These are phyloP conservation scores for Tuber borchii DNA, from an alignment of 495 filamentous ascomycete species.

Conservation along the genomic window DNA sequence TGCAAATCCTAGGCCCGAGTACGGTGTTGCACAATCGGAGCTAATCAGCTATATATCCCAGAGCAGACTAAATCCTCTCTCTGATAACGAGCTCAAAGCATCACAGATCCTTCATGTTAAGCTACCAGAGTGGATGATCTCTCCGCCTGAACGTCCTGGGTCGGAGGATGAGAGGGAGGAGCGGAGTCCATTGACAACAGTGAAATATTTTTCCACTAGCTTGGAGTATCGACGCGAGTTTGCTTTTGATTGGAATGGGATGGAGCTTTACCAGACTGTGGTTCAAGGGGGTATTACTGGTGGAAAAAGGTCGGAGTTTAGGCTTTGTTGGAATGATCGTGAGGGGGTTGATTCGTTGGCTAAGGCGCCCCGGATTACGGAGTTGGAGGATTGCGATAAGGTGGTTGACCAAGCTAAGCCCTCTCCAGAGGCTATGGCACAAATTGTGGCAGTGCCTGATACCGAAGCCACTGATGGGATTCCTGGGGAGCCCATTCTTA, in stretches of 20 bases:
- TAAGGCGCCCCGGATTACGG: neutral
- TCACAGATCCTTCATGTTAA: constrained; percentile 20
- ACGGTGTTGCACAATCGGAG: constrained; percentile 26
- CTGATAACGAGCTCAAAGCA: constrained; percentile 18
- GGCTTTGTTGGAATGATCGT: constrained; percentile 18
- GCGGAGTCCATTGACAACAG: neutral
- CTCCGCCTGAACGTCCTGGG: neutral
- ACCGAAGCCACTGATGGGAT: neutral
- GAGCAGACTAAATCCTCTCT: constrained; percentile 24
- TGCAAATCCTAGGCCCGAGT: neutral
- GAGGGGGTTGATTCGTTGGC: neutral
- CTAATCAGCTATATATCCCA: constrained; percentile 21
- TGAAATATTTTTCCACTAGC: constrained; percentile 35
- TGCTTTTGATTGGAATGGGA: constrained; percentile 19
- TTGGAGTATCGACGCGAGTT: constrained; percentile 33
- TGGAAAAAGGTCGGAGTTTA: constrained; percentile 34
- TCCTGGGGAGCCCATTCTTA: neutral
- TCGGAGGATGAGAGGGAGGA: neutral
- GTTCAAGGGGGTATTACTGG: constrained; percentile 38
- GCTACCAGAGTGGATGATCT: constrained; percentile 28
- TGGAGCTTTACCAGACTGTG: constrained; percentile 20
- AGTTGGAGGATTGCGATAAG: neutral
- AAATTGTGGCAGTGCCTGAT: neutral
- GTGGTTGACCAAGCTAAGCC: neutral
- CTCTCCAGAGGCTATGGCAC: neutral